These are phyloP conservation scores for Paecilomyces sp. DNA, from an alignment of 2,329 filamentous ascomycete species.

Conservation along the genomic window DNA sequence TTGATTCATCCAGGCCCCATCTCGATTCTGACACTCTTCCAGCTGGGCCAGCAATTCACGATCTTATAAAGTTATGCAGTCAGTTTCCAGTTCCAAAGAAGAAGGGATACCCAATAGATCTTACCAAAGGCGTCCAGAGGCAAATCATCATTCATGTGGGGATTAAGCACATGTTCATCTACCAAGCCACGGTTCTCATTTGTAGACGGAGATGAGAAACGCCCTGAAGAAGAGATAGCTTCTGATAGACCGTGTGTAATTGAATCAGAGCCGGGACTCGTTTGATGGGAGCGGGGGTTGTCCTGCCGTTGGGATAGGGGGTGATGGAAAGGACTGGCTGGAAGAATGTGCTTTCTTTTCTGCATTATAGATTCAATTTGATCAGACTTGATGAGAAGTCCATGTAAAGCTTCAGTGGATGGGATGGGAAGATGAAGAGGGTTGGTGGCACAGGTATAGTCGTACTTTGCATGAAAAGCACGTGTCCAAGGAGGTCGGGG, in stretches of 20 bases:
- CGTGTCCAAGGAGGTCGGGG: background rate
- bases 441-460: background rate
- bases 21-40: conserved; percentile 6
- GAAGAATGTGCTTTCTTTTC: background rate
- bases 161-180: background rate
- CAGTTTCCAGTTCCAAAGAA: background rate
- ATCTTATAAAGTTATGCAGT: conserved; percentile 15
- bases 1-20: background rate
- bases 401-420: background rate
- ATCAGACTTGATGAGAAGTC: background rate
- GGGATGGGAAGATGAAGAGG: background rate
- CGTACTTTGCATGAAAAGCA: background rate
- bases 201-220: background rate
- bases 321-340: background rate
- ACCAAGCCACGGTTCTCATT: background rate
- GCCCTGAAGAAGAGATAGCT: background rate
- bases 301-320: background rate
- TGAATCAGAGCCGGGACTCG: background rate
- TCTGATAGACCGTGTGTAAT: background rate
- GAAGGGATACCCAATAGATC: conserved; percentile 4
- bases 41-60: conserved; percentile 30
- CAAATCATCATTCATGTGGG: conserved; percentile 15
- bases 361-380: background rate
- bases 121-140: conserved; percentile 45
- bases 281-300: background rate